A percentile compares a stretch with the other conserved stretches of the same genome.
Evolutionary conservation across 176 grass and related monocot species (phyloP).

Genomic region (Alloteropsis semialata): DNA sequence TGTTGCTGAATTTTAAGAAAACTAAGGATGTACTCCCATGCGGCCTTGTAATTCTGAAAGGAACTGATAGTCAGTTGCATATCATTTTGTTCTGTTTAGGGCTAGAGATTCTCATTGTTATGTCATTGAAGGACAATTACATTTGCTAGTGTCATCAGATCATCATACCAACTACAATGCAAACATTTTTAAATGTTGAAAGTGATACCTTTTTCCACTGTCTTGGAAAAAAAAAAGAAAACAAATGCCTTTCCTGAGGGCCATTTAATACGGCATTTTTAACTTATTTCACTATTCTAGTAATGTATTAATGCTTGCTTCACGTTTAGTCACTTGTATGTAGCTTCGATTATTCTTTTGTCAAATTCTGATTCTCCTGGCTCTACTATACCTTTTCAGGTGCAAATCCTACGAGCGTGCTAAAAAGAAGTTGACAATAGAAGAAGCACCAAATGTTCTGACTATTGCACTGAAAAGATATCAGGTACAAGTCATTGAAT

Average conservation of each 20-base stretch:
- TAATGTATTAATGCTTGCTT: not conserved
- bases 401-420: conserved; percentile 87
- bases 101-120: not conserved
- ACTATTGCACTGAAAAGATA: conserved; percentile 92
- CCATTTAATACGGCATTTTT: not conserved
- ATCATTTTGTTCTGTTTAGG: not conserved
- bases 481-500: conserved; percentile 50
- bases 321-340: not conserved
- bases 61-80: not conserved
- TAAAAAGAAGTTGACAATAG: conserved; percentile 88
- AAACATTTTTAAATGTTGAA: not conserved
- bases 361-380: conserved; percentile 15
- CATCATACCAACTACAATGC: not conserved
- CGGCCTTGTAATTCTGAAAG: not conserved
- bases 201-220: not conserved
- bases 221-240: not conserved
- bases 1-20: conserved; percentile 6
- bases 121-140: not conserved
- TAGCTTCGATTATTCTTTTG: not conserved
- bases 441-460: conserved; percentile 86
- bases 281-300: not conserved
- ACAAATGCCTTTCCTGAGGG: not conserved
- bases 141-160: not conserved
- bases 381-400: conserved; percentile 38
- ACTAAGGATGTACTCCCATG: not conserved